A percentile compares a stretch with the other conserved stretches of the same genome.
Evolutionary conservation across 202 grass and related monocot species (phyloP).

Genomic region (Panicum virgatum): DNA sequence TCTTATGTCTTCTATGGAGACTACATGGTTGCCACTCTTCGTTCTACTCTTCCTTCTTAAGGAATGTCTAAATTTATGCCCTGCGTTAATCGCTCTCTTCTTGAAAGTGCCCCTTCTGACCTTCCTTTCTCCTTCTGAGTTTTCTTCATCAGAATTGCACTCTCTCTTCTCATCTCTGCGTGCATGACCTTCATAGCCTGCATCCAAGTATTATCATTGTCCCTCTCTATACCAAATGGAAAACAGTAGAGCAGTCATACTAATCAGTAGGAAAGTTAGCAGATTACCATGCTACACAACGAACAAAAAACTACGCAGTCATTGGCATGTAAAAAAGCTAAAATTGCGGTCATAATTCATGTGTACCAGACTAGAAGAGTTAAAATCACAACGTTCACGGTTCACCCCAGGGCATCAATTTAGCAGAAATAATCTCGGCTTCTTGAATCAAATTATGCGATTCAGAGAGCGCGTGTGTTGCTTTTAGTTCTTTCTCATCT

Average conservation of each 20-base stretch:
- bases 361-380: neutral
- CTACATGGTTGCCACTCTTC: slow-evolving; percentile 44
- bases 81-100: slow-evolving; percentile 75
- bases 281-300: neutral
- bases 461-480: neutral
- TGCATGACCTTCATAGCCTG: slow-evolving; percentile 47
- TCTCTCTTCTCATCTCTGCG: slow-evolving; percentile 54
- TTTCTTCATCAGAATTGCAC: slow-evolving; percentile 70
- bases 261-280: neutral
- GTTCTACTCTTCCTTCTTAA: slow-evolving; percentile 66
- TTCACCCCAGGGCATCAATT: neutral
- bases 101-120: slow-evolving; percentile 68
- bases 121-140: slow-evolving; percentile 72
- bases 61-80: slow-evolving; percentile 82
- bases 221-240: neutral
- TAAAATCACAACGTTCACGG: neutral
- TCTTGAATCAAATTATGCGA: neutral
- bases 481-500: neutral
- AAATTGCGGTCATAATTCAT: neutral
- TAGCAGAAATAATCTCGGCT: neutral
- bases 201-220: slow-evolving; percentile 27
- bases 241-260: neutral
- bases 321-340: neutral
- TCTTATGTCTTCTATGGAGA: slow-evolving; percentile 77
- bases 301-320: neutral